Percentiles rank a stretch among this genome's conserved stretches.
Conservation (phyloP, 2,329 filamentous ascomycete genomes). For the Botrytis sinoallii region DNA sequence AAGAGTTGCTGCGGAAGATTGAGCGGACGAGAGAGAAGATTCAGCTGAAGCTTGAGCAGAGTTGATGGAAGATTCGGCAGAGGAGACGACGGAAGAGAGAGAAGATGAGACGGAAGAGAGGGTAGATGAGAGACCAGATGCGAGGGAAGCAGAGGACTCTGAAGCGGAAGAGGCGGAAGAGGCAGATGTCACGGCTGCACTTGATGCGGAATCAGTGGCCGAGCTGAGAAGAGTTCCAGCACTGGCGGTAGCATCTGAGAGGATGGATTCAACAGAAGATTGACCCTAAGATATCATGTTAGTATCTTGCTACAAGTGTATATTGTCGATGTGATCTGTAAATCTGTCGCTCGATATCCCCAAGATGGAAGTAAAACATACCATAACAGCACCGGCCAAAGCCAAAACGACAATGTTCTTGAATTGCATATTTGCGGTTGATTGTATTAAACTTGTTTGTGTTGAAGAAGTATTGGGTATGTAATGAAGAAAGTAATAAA, state of each 20-base stretch:
- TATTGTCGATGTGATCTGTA: neutral
- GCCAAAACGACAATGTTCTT: conserved; percentile 32
- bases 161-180: neutral
- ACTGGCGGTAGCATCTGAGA: conserved; percentile 12
- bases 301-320: neutral
- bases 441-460: neutral
- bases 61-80: neutral
- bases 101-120: neutral
- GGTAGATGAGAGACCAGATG: neutral
- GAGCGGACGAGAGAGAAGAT: neutral
- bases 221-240: neutral
- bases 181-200: neutral
- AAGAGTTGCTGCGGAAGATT: conserved; percentile 6
- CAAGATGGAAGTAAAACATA: conserved; percentile 16
- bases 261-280: conserved; percentile 1
- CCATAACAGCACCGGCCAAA: conserved; percentile 29
- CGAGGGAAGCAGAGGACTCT: neutral
- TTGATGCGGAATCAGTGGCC: neutral
- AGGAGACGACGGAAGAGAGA: neutral
- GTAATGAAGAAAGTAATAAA: neutral
- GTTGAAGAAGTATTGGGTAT: neutral
- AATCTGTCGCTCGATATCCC: neutral
- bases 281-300: conserved; percentile 23
- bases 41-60: neutral
- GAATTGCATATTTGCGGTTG: conserved; percentile 33